Conservation (phyloP, 176 grass and related monocot species). For the Chloris gayana region DNA sequence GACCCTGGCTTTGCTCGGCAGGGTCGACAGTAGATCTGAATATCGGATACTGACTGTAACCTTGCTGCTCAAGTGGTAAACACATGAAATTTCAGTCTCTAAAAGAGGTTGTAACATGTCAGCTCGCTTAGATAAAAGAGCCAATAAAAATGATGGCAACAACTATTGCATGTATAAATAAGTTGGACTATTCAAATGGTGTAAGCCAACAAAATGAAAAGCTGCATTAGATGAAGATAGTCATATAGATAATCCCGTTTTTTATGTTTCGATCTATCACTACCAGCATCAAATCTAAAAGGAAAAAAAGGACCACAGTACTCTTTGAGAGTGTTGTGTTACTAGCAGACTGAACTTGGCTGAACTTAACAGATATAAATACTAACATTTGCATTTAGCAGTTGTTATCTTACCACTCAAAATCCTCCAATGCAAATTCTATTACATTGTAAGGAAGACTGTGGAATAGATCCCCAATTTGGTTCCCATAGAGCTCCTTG, state of each 20-base stretch:
- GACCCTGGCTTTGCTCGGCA: conserved; percentile 83
- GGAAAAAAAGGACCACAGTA: too few species aligned
- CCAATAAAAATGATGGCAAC: neutral
- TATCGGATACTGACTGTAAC: conserved; percentile 88
- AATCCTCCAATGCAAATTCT: conserved; percentile 93
- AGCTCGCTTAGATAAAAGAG: neutral
- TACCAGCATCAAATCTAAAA: too few species aligned
- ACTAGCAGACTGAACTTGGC: neutral
- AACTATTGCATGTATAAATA: too few species aligned
- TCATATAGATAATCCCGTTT: neutral
- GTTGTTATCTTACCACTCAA: conserved; percentile 67
- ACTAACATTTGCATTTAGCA: conserved; percentile 2
- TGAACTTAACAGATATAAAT: too few species aligned
- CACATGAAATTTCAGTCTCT: conserved; percentile 23
- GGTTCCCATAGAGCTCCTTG: conserved; percentile 92
- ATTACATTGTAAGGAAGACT: conserved; percentile 85
- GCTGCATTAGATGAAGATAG: neutral
- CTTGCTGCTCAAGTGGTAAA: conserved; percentile 68
- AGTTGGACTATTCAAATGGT: neutral
- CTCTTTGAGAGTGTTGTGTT: too few species aligned
- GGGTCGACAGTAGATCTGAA: conserved; percentile 64
- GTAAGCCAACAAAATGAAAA: conserved; percentile 11
- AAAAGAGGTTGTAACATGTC: neutral
- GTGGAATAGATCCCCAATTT: conserved; percentile 84
- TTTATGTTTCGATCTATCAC: neutral